Base-by-base conservation (phyloP, 2,329 filamentous ascomycete genomes). In the Pseudocercospora crystallina region DNA sequence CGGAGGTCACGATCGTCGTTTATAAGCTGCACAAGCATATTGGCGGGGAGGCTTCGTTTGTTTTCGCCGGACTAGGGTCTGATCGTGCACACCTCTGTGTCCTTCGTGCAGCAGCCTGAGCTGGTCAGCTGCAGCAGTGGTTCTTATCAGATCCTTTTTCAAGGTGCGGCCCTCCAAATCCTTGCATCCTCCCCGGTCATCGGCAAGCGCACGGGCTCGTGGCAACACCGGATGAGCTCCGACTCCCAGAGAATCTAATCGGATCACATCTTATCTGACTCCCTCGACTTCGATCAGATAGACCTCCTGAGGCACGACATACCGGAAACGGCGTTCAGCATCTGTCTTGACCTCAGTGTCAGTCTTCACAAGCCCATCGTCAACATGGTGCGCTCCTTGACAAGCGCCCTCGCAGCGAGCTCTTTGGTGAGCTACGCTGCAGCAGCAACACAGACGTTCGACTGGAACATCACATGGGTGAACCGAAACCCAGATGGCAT, bases 401-500 rank as follows among this genome's bases (percentile, higher is more conserved):
- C 20, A 3, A 26, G 20, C 20, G 20, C 20, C 20, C 20, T 26
- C 20, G 20, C 20, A 35, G 38, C 39, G 30, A 47, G 37, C 49
- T 52, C 43, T 35, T 45, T 60, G 40, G 54, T 42, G 15, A 39
- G 47, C 30, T 36, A 48, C 13, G 48, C 44, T 11, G 33, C 47
- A 5, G 56, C 58, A n/a, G 55, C 52, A 30, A 60, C 57, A 2
- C 52, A 54, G 30, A 60, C 53, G 12, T 57, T 54, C 45, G 51
- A 60, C 43, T 60, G 54, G 49, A 58, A 81, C 56, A 69, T 81
- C 56, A 75, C 70, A 11, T 82, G 80, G 80, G 73, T 79, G 4
- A 73, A 66, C 39, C 76, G 77, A 12, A 80, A 80, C 56, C 80
- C 80, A 8, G 80, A 82, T 66, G 78, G 76, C n/a, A 63, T 75